A percentile compares a stretch with the other conserved stretches of the same genome.
Evolutionary conservation across 176 grass and related monocot genomes (phyloP).

Genomic region (Eleusine indica): DNA sequence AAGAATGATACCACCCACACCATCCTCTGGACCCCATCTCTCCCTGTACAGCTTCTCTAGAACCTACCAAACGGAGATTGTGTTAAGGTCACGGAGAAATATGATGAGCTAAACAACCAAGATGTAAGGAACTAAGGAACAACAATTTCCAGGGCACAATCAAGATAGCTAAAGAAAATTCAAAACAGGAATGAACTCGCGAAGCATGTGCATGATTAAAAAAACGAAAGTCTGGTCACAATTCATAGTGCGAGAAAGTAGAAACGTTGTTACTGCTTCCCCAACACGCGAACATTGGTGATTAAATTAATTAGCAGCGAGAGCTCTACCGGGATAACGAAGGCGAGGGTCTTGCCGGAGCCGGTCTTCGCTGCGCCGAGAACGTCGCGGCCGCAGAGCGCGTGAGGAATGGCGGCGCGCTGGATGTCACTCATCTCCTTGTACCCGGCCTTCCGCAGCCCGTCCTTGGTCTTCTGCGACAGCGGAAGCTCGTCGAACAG

Average conservation of each 20-base stretch:
- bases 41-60: constrained; percentile 86
- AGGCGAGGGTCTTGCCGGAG: constrained; percentile 91
- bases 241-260: constrained; percentile 16
- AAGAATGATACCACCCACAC: constrained; percentile 80
- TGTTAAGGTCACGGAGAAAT: not conserved
- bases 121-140: constrained; percentile 14
- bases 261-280: not conserved
- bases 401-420: constrained; percentile 80
- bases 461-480: constrained; percentile 72
- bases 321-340: constrained; percentile 71
- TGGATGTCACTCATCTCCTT: constrained; percentile 93
- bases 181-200: not conserved
- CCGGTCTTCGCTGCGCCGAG: constrained; percentile 93
- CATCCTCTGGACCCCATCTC: constrained; percentile 69
- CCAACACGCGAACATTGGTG: not conserved
- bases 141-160: not conserved
- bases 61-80: constrained; percentile 44
- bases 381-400: constrained; percentile 79
- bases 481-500: constrained; percentile 75
- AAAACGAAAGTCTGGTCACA: not conserved
- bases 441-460: constrained; percentile 52
- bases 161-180: not conserved
- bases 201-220: not conserved
- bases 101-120: constrained; percentile 13
- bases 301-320: constrained; percentile 24